These are phyloP conservation scores for Talaromyces sp. DNA, from an alignment of 2,329 filamentous ascomycete species.

Conservation along the genomic window DNA sequence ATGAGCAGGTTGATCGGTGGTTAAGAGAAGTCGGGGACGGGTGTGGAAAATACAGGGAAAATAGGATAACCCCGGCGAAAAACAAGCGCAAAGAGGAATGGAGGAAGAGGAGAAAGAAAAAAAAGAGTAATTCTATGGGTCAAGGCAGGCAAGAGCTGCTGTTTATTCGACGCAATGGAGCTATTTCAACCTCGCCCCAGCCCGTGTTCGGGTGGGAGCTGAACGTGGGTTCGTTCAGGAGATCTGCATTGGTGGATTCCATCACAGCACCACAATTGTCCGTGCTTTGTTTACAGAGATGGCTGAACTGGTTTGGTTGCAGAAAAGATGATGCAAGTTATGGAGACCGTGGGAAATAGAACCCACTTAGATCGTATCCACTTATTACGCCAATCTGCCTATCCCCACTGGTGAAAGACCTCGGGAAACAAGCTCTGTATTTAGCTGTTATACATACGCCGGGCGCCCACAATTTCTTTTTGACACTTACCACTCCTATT, in stretches of 20 bases:
- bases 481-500: background rate
- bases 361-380: slow-evolving; percentile 15
- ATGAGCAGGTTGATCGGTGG: slow-evolving; percentile 5
- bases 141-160: background rate
- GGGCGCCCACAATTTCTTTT: slow-evolving; percentile 2
- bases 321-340: slow-evolving; percentile 18
- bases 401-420: slow-evolving; percentile 1
- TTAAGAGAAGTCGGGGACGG: slow-evolving; percentile 4
- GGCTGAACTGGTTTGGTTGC: slow-evolving; percentile 15
- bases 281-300: slow-evolving; percentile 2
- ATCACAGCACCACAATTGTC: slow-evolving; percentile 6
- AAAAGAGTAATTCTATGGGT: background rate
- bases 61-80: slow-evolving; percentile 11
- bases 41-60: slow-evolving; percentile 6
- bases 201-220: slow-evolving; percentile 1
- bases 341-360: slow-evolving; percentile 6
- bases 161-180: slow-evolving; percentile 1
- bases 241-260: slow-evolving; percentile 13
- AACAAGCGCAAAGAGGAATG: slow-evolving; percentile 1
- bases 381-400: slow-evolving; percentile 2
- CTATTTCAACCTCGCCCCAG: slow-evolving; percentile 6
- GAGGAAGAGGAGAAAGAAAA: background rate
- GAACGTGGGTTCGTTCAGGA: background rate
- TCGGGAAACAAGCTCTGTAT: slow-evolving; percentile 12
- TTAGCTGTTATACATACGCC: slow-evolving; percentile 16